Evolutionary conservation across 768 basidiomycete species (phyloP).

Genomic region (Suillus hirtellus): DNA sequence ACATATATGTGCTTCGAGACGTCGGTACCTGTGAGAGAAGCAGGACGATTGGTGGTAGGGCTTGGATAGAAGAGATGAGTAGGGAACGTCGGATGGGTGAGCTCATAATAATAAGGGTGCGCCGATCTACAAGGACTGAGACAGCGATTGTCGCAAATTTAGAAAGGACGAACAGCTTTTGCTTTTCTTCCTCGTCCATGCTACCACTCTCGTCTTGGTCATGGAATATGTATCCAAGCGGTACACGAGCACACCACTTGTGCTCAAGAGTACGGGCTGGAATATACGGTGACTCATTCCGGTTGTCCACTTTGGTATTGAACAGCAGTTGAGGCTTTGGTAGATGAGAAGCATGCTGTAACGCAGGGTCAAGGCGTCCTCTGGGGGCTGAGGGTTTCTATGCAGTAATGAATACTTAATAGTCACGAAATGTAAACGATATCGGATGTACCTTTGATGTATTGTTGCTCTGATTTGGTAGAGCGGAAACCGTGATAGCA

Average conservation of each 20-base stretch:
- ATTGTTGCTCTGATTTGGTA: conserved; percentile 21
- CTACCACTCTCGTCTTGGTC: conserved; percentile 29
- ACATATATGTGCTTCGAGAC: conserved; percentile 68
- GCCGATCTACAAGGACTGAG: conserved; percentile 29
- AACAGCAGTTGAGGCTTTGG: conserved; percentile 84
- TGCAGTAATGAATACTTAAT: neutral
- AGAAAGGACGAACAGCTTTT: conserved; percentile 17
- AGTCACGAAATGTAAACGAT: conserved; percentile 1
- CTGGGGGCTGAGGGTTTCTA: conserved; percentile 37
- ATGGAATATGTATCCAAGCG: conserved; percentile 63
- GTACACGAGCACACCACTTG: conserved; percentile 85
- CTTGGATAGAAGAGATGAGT: conserved; percentile 58
- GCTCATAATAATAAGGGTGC: conserved; percentile 89
- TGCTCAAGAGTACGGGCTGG: conserved; percentile 57
- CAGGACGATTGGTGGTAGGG: conserved; percentile 50
- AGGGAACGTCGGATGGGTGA: conserved; percentile 72
- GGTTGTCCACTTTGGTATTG: conserved; percentile 58
- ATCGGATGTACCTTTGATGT: conserved; percentile 32
- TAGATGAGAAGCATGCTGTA: conserved; percentile 76
- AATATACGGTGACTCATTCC: conserved; percentile 56
- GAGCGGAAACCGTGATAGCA: conserved; percentile 57
- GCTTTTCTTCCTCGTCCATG: conserved; percentile 21
- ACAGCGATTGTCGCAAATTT: neutral
- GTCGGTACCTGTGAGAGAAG: conserved; percentile 47
- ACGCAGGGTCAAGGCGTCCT: conserved; percentile 54